A percentile compares a stretch with the other conserved stretches of the same genome.
Conservation (phyloP, 2,329 filamentous ascomycete species). For the Penicillium decumbens region DNA sequence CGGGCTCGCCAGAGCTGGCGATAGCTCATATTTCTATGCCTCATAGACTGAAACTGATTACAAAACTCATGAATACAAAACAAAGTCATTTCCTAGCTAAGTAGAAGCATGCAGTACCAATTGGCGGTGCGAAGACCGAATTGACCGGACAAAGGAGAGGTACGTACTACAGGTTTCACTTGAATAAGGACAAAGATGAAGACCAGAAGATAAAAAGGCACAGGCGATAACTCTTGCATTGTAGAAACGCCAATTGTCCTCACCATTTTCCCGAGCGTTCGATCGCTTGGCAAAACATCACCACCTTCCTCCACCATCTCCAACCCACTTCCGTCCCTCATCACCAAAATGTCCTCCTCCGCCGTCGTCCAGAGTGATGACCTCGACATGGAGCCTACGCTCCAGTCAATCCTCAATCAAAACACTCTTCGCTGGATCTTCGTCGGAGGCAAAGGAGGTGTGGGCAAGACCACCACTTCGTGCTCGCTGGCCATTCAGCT, state of each 20-base stretch:
- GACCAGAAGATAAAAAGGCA: neutral
- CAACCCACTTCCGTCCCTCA: constrained; percentile 2
- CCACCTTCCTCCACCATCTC: constrained; percentile 1
- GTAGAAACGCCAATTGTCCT: neutral
- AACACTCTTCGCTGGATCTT: constrained; percentile 97
- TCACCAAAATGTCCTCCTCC: constrained; percentile 40
- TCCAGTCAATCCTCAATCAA: constrained; percentile 93
- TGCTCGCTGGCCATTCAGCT: constrained; percentile 98
- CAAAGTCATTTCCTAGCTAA: neutral
- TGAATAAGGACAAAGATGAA: neutral
- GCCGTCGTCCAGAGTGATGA: constrained; percentile 55
- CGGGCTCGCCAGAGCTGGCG: neutral
- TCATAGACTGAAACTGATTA: neutral
- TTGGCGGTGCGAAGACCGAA: neutral
- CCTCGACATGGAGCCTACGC: constrained; percentile 74
- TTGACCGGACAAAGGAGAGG: neutral
- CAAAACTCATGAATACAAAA: neutral
- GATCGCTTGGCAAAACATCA: constrained; percentile 23
- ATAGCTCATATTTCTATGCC: neutral
- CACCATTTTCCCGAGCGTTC: constrained; percentile 33
- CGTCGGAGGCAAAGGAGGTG: constrained; percentile 95
- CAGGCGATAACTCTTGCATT: neutral
- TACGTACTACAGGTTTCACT: neutral
- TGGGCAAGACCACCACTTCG: constrained; percentile 98
- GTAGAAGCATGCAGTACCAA: neutral